Evolutionary conservation across 2,329 filamentous ascomycete genomes (phyloP).

Genomic region (Fusarium sp.): DNA sequence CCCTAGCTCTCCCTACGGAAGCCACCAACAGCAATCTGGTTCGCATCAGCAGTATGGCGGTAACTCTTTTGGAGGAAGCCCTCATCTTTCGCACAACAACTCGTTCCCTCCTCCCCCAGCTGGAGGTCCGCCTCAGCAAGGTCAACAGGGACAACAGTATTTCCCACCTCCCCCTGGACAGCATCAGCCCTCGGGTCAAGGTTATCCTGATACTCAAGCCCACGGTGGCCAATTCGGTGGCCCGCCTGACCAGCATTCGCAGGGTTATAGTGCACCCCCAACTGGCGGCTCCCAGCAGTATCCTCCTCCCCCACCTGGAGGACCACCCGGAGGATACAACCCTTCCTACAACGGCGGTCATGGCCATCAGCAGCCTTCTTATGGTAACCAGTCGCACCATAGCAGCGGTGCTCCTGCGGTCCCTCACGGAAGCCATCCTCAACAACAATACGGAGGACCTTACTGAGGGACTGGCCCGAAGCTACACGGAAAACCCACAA

Average conservation of each 20-base stretch:
- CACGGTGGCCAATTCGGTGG: constrained; percentile 40
- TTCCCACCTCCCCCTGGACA: constrained; percentile 42
- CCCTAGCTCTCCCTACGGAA: constrained; percentile 23
- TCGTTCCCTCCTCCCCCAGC: constrained; percentile 45
- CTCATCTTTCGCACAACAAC: constrained; percentile 43
- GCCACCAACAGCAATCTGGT: constrained; percentile 29
- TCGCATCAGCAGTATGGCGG: constrained; percentile 42
- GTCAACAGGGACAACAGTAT: constrained; percentile 32
- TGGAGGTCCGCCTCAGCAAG: constrained; percentile 41
- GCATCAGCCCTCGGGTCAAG: constrained; percentile 40
- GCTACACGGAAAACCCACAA: constrained; percentile 1
- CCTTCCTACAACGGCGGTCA: constrained; percentile 47
- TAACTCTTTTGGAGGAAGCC: constrained; percentile 39
- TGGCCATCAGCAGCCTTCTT: constrained; percentile 46
- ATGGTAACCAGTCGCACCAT: constrained; percentile 48
- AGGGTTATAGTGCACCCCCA: constrained; percentile 42
- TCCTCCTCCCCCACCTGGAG: constrained; percentile 43
- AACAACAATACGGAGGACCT: constrained; percentile 44
- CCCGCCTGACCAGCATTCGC: constrained; percentile 41
- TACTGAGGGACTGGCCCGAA: constrained; percentile 36
- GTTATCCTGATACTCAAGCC: constrained; percentile 39
- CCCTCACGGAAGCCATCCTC: constrained; percentile 52
- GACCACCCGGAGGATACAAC: constrained; percentile 47
- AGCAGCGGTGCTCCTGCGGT: constrained; percentile 46
- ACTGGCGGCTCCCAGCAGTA: constrained; percentile 39